Conservation (phyloP, 2,329 filamentous ascomycete species). For the Hypoxylon sp. region DNA sequence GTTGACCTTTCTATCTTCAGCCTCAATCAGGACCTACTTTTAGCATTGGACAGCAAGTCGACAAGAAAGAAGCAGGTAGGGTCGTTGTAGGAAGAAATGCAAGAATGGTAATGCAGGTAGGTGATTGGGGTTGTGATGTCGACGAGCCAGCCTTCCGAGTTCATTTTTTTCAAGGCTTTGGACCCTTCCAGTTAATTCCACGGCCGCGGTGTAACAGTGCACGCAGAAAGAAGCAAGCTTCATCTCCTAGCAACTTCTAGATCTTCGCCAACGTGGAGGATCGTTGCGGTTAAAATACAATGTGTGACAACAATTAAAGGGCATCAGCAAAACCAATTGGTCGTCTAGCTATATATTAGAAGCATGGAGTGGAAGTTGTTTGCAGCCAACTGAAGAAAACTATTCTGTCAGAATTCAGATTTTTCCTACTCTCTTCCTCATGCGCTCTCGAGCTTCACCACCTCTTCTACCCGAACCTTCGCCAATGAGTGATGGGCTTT, state of each 20-base stretch:
- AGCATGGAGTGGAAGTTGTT: background rate
- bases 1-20: conserved; percentile 31
- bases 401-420: conserved; percentile 34
- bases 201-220: conserved; percentile 26
- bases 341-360: conserved; percentile 13
- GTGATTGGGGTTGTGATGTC: conserved; percentile 29
- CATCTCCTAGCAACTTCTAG: conserved; percentile 9
- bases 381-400: conserved; percentile 16
- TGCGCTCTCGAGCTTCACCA: conserved; percentile 2
- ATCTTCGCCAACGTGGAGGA: conserved; percentile 16
- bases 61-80: conserved; percentile 9
- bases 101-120: conserved; percentile 5
- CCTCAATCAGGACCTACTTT: conserved; percentile 36
- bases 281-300: conserved; percentile 20
- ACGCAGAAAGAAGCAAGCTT: conserved; percentile 14
- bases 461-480: conserved; percentile 4
- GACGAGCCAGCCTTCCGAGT: conserved; percentile 4
- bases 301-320: conserved; percentile 15
- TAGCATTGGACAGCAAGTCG: conserved; percentile 25
- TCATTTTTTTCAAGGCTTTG: conserved; percentile 15
- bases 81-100: conserved; percentile 2
- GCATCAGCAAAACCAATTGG: conserved; percentile 18
- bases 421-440: conserved; percentile 1
- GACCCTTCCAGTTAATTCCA: conserved; percentile 15
- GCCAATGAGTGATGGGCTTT: conserved; percentile 14